Percentiles rank a stretch among this genome's conserved stretches.
These are phyloP conservation scores for Dacryopinax primogenitus DNA, from an alignment of 768 basidiomycete genomes.

Conservation along the genomic window DNA sequence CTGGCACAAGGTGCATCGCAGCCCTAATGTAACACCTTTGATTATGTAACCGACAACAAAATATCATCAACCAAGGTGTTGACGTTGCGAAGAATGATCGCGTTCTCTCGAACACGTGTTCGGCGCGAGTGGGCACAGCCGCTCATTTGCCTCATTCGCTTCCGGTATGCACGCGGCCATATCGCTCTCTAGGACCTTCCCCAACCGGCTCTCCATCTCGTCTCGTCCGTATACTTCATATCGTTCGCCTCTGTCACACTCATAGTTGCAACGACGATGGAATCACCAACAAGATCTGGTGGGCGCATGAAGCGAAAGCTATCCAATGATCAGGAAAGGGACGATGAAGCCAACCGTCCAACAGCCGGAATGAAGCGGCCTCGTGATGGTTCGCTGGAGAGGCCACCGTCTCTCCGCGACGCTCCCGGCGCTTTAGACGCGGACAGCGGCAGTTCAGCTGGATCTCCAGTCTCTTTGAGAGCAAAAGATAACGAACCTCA, in stretches of 20 bases:
- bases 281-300: background rate
- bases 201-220: no score
- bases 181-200: background rate
- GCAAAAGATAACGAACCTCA: background rate
- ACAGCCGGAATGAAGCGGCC: background rate
- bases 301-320: conserved; percentile 7
- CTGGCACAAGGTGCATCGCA: no score
- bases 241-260: background rate
- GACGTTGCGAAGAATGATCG: no score
- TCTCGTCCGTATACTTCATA: background rate
- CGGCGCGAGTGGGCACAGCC: background rate
- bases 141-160: background rate
- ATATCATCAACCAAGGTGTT: no score
- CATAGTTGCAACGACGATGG: background rate
- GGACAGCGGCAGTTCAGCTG: background rate
- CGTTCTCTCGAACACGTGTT: no score
- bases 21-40: no score
- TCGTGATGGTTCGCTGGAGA: background rate
- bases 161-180: background rate
- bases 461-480: background rate
- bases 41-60: no score
- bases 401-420: background rate
- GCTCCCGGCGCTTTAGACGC: background rate
- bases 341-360: background rate
- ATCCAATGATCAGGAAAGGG: background rate